phyloP scores from a whole-genome alignment of 345 rosid species.

The Eucalyptus pauciflora region DNA sequence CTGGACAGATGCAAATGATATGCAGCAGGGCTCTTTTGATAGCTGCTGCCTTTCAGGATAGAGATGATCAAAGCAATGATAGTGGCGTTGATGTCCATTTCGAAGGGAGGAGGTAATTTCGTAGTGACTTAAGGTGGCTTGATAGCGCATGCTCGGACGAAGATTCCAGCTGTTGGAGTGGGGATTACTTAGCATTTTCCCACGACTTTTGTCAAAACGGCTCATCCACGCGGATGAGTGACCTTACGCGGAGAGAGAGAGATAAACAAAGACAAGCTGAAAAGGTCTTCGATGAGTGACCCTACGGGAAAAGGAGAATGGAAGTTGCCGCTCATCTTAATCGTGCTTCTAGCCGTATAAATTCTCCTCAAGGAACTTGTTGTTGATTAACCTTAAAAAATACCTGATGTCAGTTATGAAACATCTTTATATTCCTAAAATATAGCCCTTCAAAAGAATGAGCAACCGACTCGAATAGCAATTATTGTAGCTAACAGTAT shows the following conservation, averaged over 20 bases:
- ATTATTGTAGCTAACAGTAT: accelerated
- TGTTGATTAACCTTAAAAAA: background rate
- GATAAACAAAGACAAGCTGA: background rate
- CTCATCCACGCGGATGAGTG: background rate
- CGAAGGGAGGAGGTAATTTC: constrained; percentile 60
- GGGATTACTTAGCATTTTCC: background rate
- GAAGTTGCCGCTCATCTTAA: background rate
- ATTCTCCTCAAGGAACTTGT: background rate
- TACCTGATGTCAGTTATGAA: background rate
- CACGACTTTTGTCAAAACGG: background rate
- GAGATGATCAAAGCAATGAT: constrained; percentile 77
- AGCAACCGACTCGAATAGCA: background rate
- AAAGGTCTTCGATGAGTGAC: background rate
- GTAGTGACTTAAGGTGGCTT: background rate
- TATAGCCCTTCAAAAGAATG: no score
- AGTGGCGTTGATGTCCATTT: constrained; percentile 38
- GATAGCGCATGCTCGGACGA: background rate
- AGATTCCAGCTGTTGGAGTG: background rate
- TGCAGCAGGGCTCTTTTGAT: background rate
- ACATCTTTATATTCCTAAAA: no score
- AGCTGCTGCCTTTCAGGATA: constrained; percentile 29
- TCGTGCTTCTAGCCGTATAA: no score
- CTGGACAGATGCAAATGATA: background rate
- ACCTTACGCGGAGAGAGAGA: background rate
- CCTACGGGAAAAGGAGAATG: background rate